Evolutionary conservation across 306 rosid genomes (phyloP), one percentile per base, ranked within the genome.

Genomic region (Arachis stenosperma): DNA sequence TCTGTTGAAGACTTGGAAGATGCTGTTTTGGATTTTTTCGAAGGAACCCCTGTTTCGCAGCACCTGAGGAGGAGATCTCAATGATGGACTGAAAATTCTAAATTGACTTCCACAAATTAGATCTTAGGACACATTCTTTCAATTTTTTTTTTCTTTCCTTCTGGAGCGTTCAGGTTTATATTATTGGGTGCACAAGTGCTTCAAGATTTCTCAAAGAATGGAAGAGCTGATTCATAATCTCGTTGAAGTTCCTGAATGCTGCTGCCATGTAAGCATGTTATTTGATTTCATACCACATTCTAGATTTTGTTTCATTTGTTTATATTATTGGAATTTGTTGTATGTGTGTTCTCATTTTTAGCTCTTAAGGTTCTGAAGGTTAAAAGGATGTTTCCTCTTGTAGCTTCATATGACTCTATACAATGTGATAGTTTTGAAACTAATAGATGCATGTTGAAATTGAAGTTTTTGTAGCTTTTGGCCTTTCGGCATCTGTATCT

Each of bases 21-120:
- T 81, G 92, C 86, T 58, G 90, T 95, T 65, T 71, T 90, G 97
- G 98, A 95, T 73, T 92, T 95, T 81, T 95, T 95, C 27, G 99
- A 95, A 82, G 92, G 98, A 40, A 66, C 15, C 81, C 84, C 93
- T 6, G 87, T 85, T 69, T 77, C 96, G n/a, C 90, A 86, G 88
- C 88, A 87, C 81, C 76, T 84, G 72, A 88, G 99, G 84, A 92
- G 91, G 90, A 91, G 97, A 86, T 86, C 92, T 79, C 81, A 83
- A 50, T 94, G 84, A 87, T 76, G 70, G 33, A 76, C 79, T 67
- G 58, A 51, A 41, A 74, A 81, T 22, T 22, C 27, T 22, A 22
- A 22, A 22, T 75, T 41, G 59, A 70, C 78, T 87, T 85, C 86
- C 85, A 85, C 57, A 78, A 78, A 73, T 79, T 88, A 85, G 88